Evolutionary conservation across 345 rosid genomes (phyloP), one percentile per base, ranked within the genome.

Genomic region (Garcia nutans): DNA sequence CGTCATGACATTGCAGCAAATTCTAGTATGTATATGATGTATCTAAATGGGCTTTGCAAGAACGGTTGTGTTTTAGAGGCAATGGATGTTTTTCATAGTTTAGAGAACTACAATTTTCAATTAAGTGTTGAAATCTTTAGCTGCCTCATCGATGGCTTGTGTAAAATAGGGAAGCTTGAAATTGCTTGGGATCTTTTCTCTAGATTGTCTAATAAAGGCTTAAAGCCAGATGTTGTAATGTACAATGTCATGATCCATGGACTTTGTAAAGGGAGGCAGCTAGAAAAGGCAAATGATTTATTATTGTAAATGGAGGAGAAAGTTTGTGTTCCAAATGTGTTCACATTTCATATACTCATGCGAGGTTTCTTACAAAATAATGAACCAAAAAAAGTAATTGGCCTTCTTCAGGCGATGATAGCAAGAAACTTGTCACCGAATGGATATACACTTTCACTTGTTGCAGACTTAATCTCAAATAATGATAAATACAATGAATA

Each of bases 361-460:
- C 19, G 28, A 62, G 80, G 65, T 41, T 76, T 74, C 49, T 79
- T 62, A 5, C 70, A 24, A 45, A 71, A 63, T 28, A 73, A 76
- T 20, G 64, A 81, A 64, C 58, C 37, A 0, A 0, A 12, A 44
- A 74, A 81, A 37, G 84, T 71, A 24, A 49, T 73, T 19, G 78
- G 78, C 56, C 69, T 82, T 76, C 84, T 82, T 63, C 74, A 77
- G 10, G 72, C 76, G 75, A 83, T 87, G 88, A 70, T 17, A 20
- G 79, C 76, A 41, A 78, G 74, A 80, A 76, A 85, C 12, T 33
- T 83, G 63, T 57, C 67, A 42, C 82, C 80, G 26, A 65, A 85
- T 78, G 77, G 65, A 42, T 26, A 33, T 49, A 76, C 84, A 10
- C 37, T 58, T 8, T 78, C 76, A 19, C 72, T 69, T 50, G 83